Base-by-base conservation (phyloP, 2,329 filamentous ascomycete genomes). In the Rhinocladiella mackenziei region DNA sequence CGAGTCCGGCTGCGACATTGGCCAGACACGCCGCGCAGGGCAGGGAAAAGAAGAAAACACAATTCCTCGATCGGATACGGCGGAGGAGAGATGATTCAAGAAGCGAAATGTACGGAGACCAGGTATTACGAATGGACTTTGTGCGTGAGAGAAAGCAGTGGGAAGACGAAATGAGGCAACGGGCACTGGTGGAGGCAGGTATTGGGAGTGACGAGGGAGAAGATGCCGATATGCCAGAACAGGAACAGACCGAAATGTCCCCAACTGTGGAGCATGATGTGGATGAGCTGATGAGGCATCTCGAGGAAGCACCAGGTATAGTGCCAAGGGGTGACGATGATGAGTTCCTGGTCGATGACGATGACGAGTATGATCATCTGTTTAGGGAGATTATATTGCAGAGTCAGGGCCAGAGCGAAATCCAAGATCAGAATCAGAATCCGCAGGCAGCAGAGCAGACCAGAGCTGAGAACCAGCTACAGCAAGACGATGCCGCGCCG, bases 381-480 rank as follows among this genome's bases (percentile, higher is more conserved):
- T 81, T 95, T 60, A 76, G 78, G 68, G 80, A 86, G 54, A 60
- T 86, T 26, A 63, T 79, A 38, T 70, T 75, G n/a, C 65, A 72
- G 48, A 67, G 73, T 35, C 58, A 63, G 10, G 34, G 39, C 3
- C 46, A 32, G 20, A 30, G 9, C 10, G 18, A 29, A 25, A 7
- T 14, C 28, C 23, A 34, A 25, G 22, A 23, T 9, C 31, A 36
- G 15, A 4, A 13, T 9, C 30, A 15, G 30, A 18, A 45, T 17
- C 44, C 38, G 9, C 44, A 43, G 7, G 18, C 4, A 11, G 17
- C 17, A 22, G 11, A 37, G 11, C 9, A 37, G 22, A 37, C 5
- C 26, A 9, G 20, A 9, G n/a, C 25, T n/a, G 14, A 17, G 5
- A 15, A 25, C 19, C n/a, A 37, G 11, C 10, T 15, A n/a, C 10